These are phyloP conservation scores for Sporothrix sp. DNA, from an alignment of 2,329 filamentous ascomycete genomes.

Conservation along the genomic window DNA sequence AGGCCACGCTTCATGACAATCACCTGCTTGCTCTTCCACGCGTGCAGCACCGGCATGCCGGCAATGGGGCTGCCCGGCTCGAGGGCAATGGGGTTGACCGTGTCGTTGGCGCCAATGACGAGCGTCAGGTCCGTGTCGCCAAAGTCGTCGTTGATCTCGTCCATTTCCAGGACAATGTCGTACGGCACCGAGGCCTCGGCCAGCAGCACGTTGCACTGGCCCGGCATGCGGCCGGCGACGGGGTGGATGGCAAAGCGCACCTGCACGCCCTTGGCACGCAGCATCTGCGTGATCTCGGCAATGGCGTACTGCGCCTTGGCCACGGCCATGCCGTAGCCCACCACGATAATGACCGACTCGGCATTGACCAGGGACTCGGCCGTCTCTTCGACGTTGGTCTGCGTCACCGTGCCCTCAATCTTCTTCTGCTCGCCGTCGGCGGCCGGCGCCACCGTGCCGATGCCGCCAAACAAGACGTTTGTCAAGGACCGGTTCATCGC, in stretches of 20 bases:
- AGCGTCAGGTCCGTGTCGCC: constrained; percentile 74
- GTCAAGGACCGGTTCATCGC: constrained; percentile 88
- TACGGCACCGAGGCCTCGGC: constrained; percentile 84
- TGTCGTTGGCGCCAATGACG: constrained; percentile 87
- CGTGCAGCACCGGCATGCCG: constrained; percentile 85
- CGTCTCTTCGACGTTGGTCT: constrained; percentile 71
- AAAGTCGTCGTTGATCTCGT: constrained; percentile 93
- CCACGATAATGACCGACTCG: constrained; percentile 79
- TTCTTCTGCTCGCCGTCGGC: constrained; percentile 57
- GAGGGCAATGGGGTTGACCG: constrained; percentile 80
- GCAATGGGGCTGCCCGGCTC: constrained; percentile 77
- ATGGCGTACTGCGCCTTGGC: constrained; percentile 90
- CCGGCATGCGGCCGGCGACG: constrained; percentile 84
- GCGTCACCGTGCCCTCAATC: constrained; percentile 69
- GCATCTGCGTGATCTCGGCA: constrained; percentile 64
- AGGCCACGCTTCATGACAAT: constrained; percentile 89
- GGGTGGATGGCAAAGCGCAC: constrained; percentile 87
- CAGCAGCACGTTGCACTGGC: constrained; percentile 83
- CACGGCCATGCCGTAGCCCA: constrained; percentile 90
- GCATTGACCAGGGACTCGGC: constrained; percentile 65
- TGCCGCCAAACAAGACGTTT: constrained; percentile 81
- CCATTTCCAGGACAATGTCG: constrained; percentile 90
- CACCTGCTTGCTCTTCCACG: constrained; percentile 89
- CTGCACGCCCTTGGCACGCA: constrained; percentile 66
- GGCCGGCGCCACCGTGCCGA: constrained; percentile 42